These are phyloP conservation scores for Linnemannia zychae DNA, from an alignment of 192 early-diverging fungal genomes.

Conservation along the genomic window DNA sequence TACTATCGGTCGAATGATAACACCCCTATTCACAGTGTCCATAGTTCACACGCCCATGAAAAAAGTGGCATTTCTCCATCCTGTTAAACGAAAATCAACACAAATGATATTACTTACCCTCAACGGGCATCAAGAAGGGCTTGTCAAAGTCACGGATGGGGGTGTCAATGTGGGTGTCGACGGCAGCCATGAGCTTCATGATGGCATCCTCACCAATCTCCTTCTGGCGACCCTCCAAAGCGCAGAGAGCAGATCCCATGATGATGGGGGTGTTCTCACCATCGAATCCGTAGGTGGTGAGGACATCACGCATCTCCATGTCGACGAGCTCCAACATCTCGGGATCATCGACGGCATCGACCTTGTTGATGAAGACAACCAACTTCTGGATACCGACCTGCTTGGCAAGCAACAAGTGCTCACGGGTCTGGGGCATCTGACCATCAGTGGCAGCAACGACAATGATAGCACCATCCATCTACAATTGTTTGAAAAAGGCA, in stretches of 20 bases:
- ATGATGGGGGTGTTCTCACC: slow-evolving; percentile 93
- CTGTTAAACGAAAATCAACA: neutral
- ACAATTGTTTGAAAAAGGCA: neutral
- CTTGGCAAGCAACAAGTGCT: slow-evolving; percentile 96
- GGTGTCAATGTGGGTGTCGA: slow-evolving; percentile 93
- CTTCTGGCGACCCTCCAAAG: slow-evolving; percentile 91
- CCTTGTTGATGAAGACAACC: slow-evolving; percentile 99
- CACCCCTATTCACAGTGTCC: neutral
- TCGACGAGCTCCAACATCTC: slow-evolving; percentile 99
- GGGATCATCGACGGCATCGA: slow-evolving; percentile 94
- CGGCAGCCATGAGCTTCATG: slow-evolving; percentile 91
- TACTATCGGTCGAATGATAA: neutral
- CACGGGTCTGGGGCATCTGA: slow-evolving; percentile 99
- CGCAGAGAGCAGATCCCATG: slow-evolving; percentile 94
- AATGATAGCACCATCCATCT: slow-evolving; percentile 98
- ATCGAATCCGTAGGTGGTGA: slow-evolving; percentile 91
- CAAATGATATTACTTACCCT: slow-evolving; percentile 63
- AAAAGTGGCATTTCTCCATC: neutral
- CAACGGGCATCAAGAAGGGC: slow-evolving; percentile 99
- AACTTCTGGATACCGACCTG: slow-evolving; percentile 95
- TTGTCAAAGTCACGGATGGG: slow-evolving; percentile 95
- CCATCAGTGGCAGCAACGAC: slow-evolving; percentile 98
- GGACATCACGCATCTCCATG: slow-evolving; percentile 98
- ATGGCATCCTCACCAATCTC: slow-evolving; percentile 94
- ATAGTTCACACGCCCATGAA: neutral